phyloP scores from a whole-genome alignment of 2,329 filamentous ascomycete species.

The Verticillium longisporum region DNA sequence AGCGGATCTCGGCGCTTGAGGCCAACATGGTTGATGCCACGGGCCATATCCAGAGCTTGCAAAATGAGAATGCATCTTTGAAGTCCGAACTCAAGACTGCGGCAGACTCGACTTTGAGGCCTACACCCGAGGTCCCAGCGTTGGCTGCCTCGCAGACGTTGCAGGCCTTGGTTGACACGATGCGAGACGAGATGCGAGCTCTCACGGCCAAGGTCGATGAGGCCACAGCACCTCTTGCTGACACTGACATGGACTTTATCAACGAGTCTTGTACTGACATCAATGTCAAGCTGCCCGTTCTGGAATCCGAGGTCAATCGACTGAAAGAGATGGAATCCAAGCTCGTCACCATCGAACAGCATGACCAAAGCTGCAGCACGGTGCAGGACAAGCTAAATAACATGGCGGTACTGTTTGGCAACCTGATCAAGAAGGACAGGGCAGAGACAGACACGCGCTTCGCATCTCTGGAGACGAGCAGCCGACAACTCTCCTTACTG shows the following conservation, averaged over 20 bases:
- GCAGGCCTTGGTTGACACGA: not conserved
- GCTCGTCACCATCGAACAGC: slow-evolving; percentile 1
- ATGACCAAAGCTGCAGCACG: slow-evolving; percentile 19
- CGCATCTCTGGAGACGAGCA: not conserved
- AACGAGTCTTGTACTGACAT: slow-evolving; percentile 3
- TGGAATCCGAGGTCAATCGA: slow-evolving; percentile 1
- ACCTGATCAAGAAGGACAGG: not conserved
- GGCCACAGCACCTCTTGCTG: slow-evolving; percentile 4
- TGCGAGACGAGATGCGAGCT: not conserved
- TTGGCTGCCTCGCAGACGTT: not conserved
- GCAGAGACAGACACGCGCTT: not conserved
- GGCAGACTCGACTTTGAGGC: not conserved
- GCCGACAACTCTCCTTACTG: not conserved
- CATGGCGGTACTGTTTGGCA: not conserved
- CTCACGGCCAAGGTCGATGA: not conserved
- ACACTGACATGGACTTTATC: slow-evolving; percentile 5
- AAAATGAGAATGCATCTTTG: not conserved
- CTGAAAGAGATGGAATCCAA: not conserved
- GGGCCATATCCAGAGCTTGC: slow-evolving; percentile 1
- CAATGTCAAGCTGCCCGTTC: slow-evolving; percentile 1
- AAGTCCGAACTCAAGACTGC: not conserved
- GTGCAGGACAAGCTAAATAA: slow-evolving; percentile 6
- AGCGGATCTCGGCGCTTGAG: slow-evolving; percentile 4
- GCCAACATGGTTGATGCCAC: not conserved
- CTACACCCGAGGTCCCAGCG: not conserved